These are phyloP conservation scores for Naganishia liquefaciens DNA, from an alignment of 1,284 basidiomycete genomes.

Conservation along the genomic window DNA sequence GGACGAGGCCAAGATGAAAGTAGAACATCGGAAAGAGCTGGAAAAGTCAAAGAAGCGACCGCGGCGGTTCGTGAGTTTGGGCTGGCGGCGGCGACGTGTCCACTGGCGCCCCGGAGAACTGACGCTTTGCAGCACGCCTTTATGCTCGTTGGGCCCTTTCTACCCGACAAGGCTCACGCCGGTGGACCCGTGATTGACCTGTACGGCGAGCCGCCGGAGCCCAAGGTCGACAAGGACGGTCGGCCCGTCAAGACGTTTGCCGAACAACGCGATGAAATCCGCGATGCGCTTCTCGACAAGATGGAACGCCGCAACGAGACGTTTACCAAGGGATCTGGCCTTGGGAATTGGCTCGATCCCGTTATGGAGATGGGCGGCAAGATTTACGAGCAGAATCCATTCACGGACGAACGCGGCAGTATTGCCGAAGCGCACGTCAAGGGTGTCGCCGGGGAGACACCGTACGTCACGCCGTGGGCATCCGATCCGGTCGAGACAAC, in stretches of 20 bases:
- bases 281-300: constrained; percentile 20
- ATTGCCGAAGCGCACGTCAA: constrained; percentile 8
- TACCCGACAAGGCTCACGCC: constrained; percentile 22
- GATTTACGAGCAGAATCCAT: constrained; percentile 29
- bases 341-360: constrained; percentile 32
- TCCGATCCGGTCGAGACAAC: constrained; percentile 4
- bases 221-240: constrained; percentile 18
- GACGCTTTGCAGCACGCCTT: constrained; percentile 20
- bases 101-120: no score
- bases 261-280: constrained; percentile 20
- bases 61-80: constrained; percentile 24
- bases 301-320: constrained; percentile 9
- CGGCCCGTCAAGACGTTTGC: constrained; percentile 13
- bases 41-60: constrained; percentile 17
- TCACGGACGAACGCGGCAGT: constrained; percentile 28
- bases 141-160: constrained; percentile 28
- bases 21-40: constrained; percentile 26
- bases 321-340: constrained; percentile 11
- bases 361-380: constrained; percentile 27
- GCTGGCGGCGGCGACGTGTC: no score
- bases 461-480: constrained; percentile 24
- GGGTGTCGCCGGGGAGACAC: constrained; percentile 4
- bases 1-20: constrained; percentile 23
- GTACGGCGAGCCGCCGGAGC: not conserved
- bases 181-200: constrained; percentile 22